Base-by-base conservation (phyloP, 2,329 filamentous ascomycete species). In the Rhytidhysteron rufulum region DNA sequence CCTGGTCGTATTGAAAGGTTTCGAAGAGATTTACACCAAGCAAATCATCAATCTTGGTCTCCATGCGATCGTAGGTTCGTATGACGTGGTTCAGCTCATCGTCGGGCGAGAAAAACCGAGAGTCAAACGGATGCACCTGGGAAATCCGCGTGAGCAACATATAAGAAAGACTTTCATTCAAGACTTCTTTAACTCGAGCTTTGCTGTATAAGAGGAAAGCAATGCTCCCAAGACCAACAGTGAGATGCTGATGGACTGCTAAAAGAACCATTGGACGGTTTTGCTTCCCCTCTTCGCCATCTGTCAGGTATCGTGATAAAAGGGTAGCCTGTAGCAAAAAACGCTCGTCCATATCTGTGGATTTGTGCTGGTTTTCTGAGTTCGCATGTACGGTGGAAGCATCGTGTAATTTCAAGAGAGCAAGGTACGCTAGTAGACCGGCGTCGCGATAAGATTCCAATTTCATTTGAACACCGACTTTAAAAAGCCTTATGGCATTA, bases 121-220 rank as follows among this genome's bases (percentile, higher is more conserved):
- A 50, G 31, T 60, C 59, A 37, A 62, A 63, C 7, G 60, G 62
- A 42, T 63, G 60, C 5, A 51, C 56, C 15, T 55, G 39, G 13
- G 62, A 62, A 19, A 64, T 62, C 2, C 56, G 54, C 8, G 55
- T 53, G 10, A 65, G 46, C 2, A 63, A 42, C 16, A 51, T 48
- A 24, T 58, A 55, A 7, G 61, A 59, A 11, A 60, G 19, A 3
- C 55, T 63, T 31, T 64, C 58, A 9, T 60, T 35, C 3, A 65
- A 48, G 51, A 65, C 62, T 33, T 64, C 60, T 39, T 65, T 65
- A 22, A 57, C 51, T 27, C 53, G 54, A 3, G 49, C 50, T 25
- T 54, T 40, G 13, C 38, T 40, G 38, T 55, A 64, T 15, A 59
- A 45, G 9, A 54, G 46, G 34, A 62, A 60, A 13, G 60, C 59